Evolutionary conservation across 2,329 filamentous ascomycete genomes (phyloP), one percentile per base, ranked within the genome.

Genomic region (Penicillium sp.): DNA sequence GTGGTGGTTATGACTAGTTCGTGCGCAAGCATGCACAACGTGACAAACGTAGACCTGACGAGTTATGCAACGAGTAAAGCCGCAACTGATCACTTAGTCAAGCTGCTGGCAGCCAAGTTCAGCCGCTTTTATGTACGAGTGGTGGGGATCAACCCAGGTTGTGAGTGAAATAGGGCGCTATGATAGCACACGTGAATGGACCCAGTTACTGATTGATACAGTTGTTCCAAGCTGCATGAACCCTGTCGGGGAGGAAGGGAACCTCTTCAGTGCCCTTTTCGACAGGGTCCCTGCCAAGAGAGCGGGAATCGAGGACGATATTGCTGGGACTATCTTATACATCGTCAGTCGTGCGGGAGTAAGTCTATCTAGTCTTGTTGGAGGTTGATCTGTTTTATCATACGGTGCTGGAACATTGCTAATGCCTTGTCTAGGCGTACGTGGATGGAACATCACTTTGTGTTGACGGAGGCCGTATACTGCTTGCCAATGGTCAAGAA

Each of bases 11-110:
- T 83, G 5, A 82, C 79, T 4, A 82, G 81, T 63, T 80, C 77
- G 2, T 83, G 81, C 62, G 80, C 81, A 2, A 81, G 79, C 64
- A 78, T 82, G 75, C 80, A 82, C 58, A 82, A 82, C 65, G 77
- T 66, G 1, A 83, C 81, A 1, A 83, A 83, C 61, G 73, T 83
- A 4, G 81, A 83, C 59, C 68, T 83, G 64, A 82, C 79, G 6
- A 81, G 78, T 61, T 83, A 83, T 59, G 80, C 80, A 0, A 66
- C 77, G 0, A 82, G 78, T 60, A 83, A 83, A 61, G 81, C 81
- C 1, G 81, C 79, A 0, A 82, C 80, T 1, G 81, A 83, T 66
- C 81, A 83, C 70, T 63, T 82, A 15, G 80, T 82, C 2, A 73
- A 65, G 49, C 65, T 83, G 53, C 60, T 83, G 55, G 81, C 81